Percentiles rank a stretch among this genome's conserved stretches.
Evolutionary conservation across 257 asterid genomes (phyloP).

Genomic region (Salvia rosmarinus): DNA sequence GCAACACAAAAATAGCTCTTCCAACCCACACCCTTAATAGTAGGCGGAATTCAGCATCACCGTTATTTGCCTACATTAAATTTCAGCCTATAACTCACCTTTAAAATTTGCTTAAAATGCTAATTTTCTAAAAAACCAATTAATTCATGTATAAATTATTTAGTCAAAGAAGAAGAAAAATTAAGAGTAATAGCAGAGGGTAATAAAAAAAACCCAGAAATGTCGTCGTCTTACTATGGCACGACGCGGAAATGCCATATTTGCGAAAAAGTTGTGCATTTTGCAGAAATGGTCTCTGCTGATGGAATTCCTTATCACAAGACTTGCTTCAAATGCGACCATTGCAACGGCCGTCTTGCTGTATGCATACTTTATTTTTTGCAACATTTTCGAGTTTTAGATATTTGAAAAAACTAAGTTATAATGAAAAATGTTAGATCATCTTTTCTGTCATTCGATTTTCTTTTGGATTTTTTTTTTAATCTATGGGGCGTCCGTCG

Average conservation of each 20-base stretch:
- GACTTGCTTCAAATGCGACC: slow-evolving; percentile 62
- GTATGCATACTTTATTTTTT: slow-evolving; percentile 19
- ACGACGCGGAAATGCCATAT: slow-evolving; percentile 63
- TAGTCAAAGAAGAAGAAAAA: background rate
- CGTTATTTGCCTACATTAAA: slow-evolving; percentile 30
- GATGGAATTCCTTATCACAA: slow-evolving; percentile 66
- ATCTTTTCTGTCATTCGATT: background rate
- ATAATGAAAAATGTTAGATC: background rate
- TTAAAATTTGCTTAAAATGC: background rate
- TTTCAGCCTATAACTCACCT: slow-evolving; percentile 29
- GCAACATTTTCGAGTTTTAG: background rate
- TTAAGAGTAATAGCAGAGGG: background rate
- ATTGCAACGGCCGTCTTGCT: slow-evolving; percentile 62
- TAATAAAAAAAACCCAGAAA: background rate
- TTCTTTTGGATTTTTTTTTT: background rate
- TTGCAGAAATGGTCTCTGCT: slow-evolving; percentile 59
- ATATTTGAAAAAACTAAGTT: too few species aligned
- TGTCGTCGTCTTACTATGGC: slow-evolving; percentile 28
- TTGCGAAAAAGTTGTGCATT: slow-evolving; percentile 63
- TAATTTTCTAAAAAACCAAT: background rate
- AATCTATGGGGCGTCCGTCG: too few species aligned
- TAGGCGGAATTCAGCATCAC: slow-evolving; percentile 39
- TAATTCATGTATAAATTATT: background rate
- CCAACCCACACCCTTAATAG: slow-evolving; percentile 36
- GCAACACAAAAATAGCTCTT: slow-evolving; percentile 9